Evolutionary conservation across 148 eudicot species (phyloP), one percentile per base, ranked within the genome.

Genomic region (Vaccinium vitisidaea): DNA sequence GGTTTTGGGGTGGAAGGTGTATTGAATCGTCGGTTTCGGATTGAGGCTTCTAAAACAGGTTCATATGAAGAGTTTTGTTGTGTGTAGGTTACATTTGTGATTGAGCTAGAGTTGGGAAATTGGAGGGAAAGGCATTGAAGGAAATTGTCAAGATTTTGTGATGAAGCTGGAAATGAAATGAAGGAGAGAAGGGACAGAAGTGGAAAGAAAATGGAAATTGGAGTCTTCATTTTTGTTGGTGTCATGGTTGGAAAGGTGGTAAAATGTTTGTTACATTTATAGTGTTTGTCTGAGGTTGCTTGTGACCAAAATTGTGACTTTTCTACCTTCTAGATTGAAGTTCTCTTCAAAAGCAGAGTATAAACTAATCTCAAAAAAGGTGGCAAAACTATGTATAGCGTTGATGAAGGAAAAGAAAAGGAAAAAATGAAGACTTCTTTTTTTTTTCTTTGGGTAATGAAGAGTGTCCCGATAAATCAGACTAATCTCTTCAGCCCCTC

Each of bases 81-180:
- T 11, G 84, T 82, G 84, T 52, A 82, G 25, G 55, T 71, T 53
- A 71, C 49, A 27, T 82, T 52, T 13, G 78, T 27, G 84, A 82
- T 82, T 70, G 78, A 27, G 75, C 36, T 70, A 30, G 43, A 70
- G 43, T 30, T 70, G 11, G 43, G 8, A 14, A 14, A 70, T 13
- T 27, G 75, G 18, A 70, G 75, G 43, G 75, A 70, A 70, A 70
- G 43, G 18, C 39, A 70, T 30, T 27, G 43, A 70, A 70, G 39
- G 43, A 70, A 27, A 48, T 76, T 23, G 30, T 76, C 79, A 53
- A 23, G 61, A 46, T 19, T 14, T 48, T 65, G 46, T 25, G 54
- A 65, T 16, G 21, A 21, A 25, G 55, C 53, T 58, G 36, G 36
- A 2, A 71, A 81, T 81, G 83, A 63, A 67, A 27, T 25, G n/a